Base-by-base conservation (phyloP, 331 rosid species). In the Rosa hybrid region DNA sequence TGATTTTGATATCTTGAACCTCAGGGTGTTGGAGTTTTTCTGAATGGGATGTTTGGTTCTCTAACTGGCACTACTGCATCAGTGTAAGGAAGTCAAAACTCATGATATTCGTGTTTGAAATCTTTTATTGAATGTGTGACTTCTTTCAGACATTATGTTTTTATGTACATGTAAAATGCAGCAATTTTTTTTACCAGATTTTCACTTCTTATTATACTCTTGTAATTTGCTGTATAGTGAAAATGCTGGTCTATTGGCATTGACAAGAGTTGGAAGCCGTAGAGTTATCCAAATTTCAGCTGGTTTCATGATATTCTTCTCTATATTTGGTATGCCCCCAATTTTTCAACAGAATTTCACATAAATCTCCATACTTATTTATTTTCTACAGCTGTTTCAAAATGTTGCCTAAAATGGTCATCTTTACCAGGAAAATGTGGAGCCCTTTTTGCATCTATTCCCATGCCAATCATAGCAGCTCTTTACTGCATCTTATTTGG, bases 251-350 rank as follows among this genome's bases (percentile, higher is more conserved):
- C 85, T 90, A 72, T 78, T 94, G 72, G 98, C 97, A 78, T 82
- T 87, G 86, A 92, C 96, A 34, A 87, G 84, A 81, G 96, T 84
- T 41, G 96, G 96, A 83, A 92, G 94, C 84, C 84, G 96, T 86
- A 88, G 96, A 88, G 94, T 94, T 25, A 87, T 87, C 83, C 96
- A 92, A 77, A 88, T 92, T 65, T 90, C 94, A 83, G 88, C 97
- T 51, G 92, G 91, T 60, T 89, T 92, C 71, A 94, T 90, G 98
- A 87, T 94, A 71, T 88, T 90, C 78, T 94, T 94, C 89, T 88
- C 97, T 23, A 18, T 94, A 60, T 85, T 90, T 68, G 96, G 98
- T 92, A 89, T n/a, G 81, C 44, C 44, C 45, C 14, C 44, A 45
- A 48, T 13, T 57, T 27, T 21, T 30, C 63, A 27, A 50, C 62